These are phyloP conservation scores for Verbascum thapsus DNA, from an alignment of 257 asterid species.

Conservation along the genomic window DNA sequence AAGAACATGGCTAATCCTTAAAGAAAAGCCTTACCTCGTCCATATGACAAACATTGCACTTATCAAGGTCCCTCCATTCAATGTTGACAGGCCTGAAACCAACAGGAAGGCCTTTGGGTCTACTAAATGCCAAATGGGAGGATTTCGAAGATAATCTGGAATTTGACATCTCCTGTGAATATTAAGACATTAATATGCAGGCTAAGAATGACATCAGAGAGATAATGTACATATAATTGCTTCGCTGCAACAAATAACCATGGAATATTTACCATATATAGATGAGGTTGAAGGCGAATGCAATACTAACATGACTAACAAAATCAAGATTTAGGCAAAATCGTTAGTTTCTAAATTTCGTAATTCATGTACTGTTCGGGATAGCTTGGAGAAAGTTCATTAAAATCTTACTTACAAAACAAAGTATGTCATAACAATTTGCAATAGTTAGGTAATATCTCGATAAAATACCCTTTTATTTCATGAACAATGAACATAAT, in stretches of 20 bases:
- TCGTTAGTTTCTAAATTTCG: too few species aligned
- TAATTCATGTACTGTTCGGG: too few species aligned
- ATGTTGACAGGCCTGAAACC: slow-evolving; percentile 83
- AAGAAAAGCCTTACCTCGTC: slow-evolving; percentile 70
- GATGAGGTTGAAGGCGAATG: slow-evolving; percentile 11
- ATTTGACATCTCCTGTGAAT: slow-evolving; percentile 71
- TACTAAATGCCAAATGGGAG: slow-evolving; percentile 51
- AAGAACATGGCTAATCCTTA: slow-evolving; percentile 13
- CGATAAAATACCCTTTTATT: too few species aligned
- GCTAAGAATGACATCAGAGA: slow-evolving; percentile 31
- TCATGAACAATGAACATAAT: too few species aligned
- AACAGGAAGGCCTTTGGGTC: slow-evolving; percentile 49
- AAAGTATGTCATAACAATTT: too few species aligned
- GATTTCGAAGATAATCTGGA: slow-evolving; percentile 49
- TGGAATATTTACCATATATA: slow-evolving; percentile 9
- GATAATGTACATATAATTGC: slow-evolving; percentile 3
- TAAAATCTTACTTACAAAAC: too few species aligned
- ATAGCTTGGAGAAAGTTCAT: too few species aligned
- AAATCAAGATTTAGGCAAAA: too few species aligned
- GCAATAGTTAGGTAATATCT: too few species aligned
- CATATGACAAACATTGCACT: slow-evolving; percentile 98
- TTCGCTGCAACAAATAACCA: slow-evolving; percentile 20
- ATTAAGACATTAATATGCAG: slow-evolving; percentile 27
- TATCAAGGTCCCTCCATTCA: slow-evolving; percentile 97
- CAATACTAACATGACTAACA: background rate